Percentiles rank a stretch among this genome's conserved stretches.
These are phyloP conservation scores for Leucaena leucocephala DNA, from an alignment of 306 rosid species.

Conservation along the genomic window DNA sequence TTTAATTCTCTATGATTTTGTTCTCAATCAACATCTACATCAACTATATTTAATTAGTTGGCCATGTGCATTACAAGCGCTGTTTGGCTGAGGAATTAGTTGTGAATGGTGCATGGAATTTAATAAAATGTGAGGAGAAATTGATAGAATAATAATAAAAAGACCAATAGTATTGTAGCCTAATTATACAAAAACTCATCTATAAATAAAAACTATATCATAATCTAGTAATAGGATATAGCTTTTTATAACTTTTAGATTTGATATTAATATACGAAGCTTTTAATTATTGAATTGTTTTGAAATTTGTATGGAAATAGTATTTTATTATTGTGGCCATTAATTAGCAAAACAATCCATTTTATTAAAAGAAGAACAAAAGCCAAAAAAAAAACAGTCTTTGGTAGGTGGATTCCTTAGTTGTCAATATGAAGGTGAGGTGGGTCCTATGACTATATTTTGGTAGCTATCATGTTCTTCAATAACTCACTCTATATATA, in stretches of 20 bases:
- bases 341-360: no score
- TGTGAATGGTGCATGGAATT: no score
- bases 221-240: background rate
- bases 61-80: background rate
- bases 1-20: background rate
- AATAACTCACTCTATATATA: background rate
- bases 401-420: background rate
- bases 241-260: no score
- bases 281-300: background rate
- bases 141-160: no score
- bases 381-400: background rate
- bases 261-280: background rate
- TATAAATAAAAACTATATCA: no score
- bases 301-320: background rate
- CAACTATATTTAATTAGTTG: background rate
- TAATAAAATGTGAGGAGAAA: no score
- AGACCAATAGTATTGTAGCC: no score
- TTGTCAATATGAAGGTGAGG: background rate
- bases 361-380: background rate
- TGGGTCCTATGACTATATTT: background rate
- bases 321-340: background rate
- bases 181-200: no score
- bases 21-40: background rate
- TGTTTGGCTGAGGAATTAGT: background rate
- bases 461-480: background rate